A percentile compares a stretch with the other conserved stretches of the same genome.
Evolutionary conservation across 768 basidiomycete genomes (phyloP).

Genomic region (Mycena alexandri): DNA sequence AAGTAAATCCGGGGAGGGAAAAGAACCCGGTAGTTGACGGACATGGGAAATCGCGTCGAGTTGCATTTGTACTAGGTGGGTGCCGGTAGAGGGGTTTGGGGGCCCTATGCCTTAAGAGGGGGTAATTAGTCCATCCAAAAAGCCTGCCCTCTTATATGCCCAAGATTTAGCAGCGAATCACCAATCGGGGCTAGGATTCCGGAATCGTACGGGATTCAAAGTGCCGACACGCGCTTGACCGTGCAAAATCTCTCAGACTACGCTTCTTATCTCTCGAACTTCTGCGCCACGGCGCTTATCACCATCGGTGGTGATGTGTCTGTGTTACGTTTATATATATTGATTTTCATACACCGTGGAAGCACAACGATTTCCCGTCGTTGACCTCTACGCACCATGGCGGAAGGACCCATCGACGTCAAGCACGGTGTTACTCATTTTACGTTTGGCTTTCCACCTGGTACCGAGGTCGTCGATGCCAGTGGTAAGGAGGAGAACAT

Average conservation of each 20-base stretch:
- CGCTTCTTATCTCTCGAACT: neutral
- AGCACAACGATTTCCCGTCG: neutral
- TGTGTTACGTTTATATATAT: no score
- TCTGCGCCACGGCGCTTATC: neutral
- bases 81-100: no score
- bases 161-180: no score
- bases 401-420: conserved; percentile 28
- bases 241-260: no score
- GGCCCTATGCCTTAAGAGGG: no score
- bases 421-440: conserved; percentile 31
- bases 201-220: no score
- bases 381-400: conserved; percentile 2
- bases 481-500: conserved; percentile 21
- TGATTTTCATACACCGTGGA: neutral
- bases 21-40: conserved; percentile 35
- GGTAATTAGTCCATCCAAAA: no score
- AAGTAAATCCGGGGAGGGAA: conserved; percentile 1
- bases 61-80: no score
- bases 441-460: conserved; percentile 29
- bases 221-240: no score
- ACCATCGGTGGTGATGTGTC: neutral
- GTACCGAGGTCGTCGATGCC: conserved; percentile 28
- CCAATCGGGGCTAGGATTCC: no score
- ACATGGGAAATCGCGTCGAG: conserved; percentile 25
- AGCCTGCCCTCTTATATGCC: no score